Base-by-base conservation (phyloP, 2,329 filamentous ascomycete genomes). In the Fusarium heterosporum region DNA sequence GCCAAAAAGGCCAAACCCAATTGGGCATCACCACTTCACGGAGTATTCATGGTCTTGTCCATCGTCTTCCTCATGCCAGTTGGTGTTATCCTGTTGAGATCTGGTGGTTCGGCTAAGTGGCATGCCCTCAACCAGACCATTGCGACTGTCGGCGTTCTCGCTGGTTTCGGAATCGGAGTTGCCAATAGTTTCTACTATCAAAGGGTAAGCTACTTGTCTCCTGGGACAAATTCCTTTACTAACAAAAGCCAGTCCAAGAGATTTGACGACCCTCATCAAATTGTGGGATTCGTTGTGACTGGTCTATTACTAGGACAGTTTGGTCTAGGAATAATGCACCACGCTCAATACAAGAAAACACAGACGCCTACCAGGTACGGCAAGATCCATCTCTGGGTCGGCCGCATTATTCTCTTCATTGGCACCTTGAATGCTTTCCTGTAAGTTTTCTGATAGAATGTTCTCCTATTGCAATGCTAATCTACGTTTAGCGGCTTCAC, bases 351-450 rank as follows among this genome's bases (percentile, higher is more conserved):
- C 73, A 84, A 82, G 69, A 78, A 80, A 73, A 86, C 83, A 4
- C 77, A 83, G 55, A 61, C 79, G 22, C 75, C 83, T 2, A 85
- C 85, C 26, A 80, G 81, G 66, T 79, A 87, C 32, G 81, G 84
- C 51, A 83, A 78, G 17, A 77, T 85, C 25, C 88, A 90, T 74
- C 75, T 85, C 19, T 87, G 86, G 83, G 76, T 87, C 4, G 88
- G 88, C 4, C 82, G 87, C 14, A 43, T 83, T 5, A 78, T 86
- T 34, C 79, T 89, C 19, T 72, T 82, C 11, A 70, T 87, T 5
- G 87, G 85, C 42, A 77, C 86, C 16, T 69, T 84, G 54, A 89
- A 89, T 64, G 85, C 80, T 22, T 87, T 88, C 64, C 75, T 88
- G 84, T 86, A 77, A 64, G 84, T 78, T 26, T 30, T 29, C 6